phyloP scores from a whole-genome alignment of 306 rosid species.

The Glycyrrhiza uralensis region DNA sequence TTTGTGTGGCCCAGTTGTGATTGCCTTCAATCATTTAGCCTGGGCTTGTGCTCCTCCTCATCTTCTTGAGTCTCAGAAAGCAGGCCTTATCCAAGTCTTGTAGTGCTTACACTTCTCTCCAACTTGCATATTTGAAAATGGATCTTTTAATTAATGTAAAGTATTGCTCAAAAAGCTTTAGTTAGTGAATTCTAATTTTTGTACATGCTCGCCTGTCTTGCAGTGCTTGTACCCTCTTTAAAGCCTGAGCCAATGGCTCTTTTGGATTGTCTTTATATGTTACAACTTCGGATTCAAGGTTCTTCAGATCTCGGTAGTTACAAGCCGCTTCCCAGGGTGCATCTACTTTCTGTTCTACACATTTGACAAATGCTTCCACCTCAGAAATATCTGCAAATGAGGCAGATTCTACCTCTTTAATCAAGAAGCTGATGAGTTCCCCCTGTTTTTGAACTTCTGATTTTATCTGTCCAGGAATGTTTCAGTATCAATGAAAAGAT shows the following conservation, averaged over 20 bases:
- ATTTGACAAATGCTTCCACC: conserved; percentile 70
- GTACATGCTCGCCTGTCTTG: conserved; percentile 98
- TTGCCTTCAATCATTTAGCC: no score
- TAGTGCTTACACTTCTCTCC: conserved; percentile 62
- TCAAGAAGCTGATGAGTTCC: conserved; percentile 58
- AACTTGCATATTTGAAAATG: conserved; percentile 45
- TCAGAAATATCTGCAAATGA: conserved; percentile 53
- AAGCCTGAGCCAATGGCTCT: conserved; percentile 50
- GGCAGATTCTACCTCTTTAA: conserved; percentile 59
- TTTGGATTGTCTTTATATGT: conserved; percentile 59
- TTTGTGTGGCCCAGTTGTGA: no score
- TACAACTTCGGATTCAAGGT: conserved; percentile 58
- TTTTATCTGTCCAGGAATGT: conserved; percentile 60
- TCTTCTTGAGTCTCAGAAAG: no score
- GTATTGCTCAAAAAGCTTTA: background rate
- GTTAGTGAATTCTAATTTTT: conserved; percentile 10
- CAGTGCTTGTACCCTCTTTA: conserved; percentile 69
- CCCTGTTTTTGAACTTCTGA: conserved; percentile 78
- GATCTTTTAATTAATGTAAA: background rate
- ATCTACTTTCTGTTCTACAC: conserved; percentile 87
- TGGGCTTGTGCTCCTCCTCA: no score
- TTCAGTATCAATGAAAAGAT: no score
- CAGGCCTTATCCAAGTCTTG: no score
- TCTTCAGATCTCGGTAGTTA: conserved; percentile 69
- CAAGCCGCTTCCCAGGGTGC: conserved; percentile 82